Evolutionary conservation across 331 rosid genomes (phyloP).

Genomic region (Malus hybrid): DNA sequence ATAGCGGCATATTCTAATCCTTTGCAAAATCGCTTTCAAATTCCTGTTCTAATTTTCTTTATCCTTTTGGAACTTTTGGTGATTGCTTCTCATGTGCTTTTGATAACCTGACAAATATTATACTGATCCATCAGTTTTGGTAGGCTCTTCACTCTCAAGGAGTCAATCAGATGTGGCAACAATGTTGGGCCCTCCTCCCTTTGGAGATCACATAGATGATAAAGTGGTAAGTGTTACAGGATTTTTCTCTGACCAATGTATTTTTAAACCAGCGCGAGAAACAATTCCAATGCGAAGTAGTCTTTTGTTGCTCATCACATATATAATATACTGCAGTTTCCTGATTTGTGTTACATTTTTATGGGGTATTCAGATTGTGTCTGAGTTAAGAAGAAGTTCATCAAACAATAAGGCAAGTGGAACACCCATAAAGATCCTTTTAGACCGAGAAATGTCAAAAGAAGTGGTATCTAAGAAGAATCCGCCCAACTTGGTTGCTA

Average conservation of each 20-base stretch:
- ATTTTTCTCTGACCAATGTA: constrained; percentile 2
- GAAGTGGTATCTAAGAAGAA: constrained; percentile 45
- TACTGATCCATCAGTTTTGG: constrained; percentile 2
- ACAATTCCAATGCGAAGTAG: not conserved
- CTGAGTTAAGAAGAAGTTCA: constrained; percentile 40
- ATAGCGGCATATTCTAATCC: not conserved
- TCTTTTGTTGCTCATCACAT: not conserved
- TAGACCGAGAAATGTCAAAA: constrained; percentile 83
- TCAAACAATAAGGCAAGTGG: constrained; percentile 37
- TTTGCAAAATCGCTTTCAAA: not conserved
- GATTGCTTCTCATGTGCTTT: not conserved
- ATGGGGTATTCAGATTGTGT: constrained; percentile 39
- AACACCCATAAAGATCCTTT: constrained; percentile 62
- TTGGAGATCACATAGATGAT: constrained; percentile 62
- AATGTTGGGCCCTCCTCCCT: constrained; percentile 33
- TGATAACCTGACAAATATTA: not conserved
- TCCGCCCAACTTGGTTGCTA: constrained; percentile 81
- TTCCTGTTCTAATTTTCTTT: not conserved
- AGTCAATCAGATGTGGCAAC: constrained; percentile 53
- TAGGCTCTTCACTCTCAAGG: constrained; percentile 58
- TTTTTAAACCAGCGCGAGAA: not conserved
- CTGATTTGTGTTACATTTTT: constrained; percentile 22
- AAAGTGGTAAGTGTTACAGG: constrained; percentile 47
- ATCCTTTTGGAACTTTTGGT: not conserved
- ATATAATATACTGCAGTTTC: not conserved